Conservation (phyloP, 1,139 yeast genomes). For the Protomyces macrosporus region DNA sequence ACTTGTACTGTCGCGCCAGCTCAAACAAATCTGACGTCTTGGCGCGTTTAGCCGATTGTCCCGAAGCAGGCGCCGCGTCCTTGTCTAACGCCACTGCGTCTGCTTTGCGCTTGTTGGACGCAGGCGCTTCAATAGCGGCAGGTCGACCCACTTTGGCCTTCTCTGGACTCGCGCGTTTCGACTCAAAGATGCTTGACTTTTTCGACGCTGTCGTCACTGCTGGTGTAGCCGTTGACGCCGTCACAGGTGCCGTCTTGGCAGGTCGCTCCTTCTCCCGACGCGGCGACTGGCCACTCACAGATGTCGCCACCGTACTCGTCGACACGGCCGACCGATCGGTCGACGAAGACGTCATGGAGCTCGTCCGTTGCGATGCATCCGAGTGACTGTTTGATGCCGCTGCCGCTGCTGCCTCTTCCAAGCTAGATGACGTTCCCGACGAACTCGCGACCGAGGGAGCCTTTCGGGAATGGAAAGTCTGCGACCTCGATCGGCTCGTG, state of each 20-base stretch:
- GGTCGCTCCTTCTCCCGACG: background rate
- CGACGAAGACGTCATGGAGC: slow-evolving; percentile 12
- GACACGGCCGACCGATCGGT: slow-evolving; percentile 3
- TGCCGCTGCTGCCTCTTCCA: background rate
- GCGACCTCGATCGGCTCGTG: background rate
- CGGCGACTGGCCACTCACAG: background rate
- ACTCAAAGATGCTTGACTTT: background rate
- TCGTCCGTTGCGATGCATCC: background rate
- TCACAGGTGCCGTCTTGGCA: background rate
- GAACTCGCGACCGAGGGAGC: background rate
- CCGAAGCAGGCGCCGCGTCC: background rate
- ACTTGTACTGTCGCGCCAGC: slow-evolving; percentile 16
- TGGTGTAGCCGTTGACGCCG: background rate
- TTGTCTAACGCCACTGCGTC: background rate
- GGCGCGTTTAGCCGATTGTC: background rate
- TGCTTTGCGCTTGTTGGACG: slow-evolving; percentile 5
- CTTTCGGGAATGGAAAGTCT: background rate
- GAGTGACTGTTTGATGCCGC: no score
- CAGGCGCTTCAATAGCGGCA: background rate
- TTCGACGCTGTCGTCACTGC: background rate
- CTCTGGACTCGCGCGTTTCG: background rate
- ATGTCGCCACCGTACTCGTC: slow-evolving; percentile 1
- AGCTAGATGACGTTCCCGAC: background rate
- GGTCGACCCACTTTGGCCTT: background rate
- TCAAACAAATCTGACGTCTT: slow-evolving; percentile 3